Evolutionary conservation across 176 grass and related monocot genomes (phyloP).

Genomic region (Tillandsia fasciculata): DNA sequence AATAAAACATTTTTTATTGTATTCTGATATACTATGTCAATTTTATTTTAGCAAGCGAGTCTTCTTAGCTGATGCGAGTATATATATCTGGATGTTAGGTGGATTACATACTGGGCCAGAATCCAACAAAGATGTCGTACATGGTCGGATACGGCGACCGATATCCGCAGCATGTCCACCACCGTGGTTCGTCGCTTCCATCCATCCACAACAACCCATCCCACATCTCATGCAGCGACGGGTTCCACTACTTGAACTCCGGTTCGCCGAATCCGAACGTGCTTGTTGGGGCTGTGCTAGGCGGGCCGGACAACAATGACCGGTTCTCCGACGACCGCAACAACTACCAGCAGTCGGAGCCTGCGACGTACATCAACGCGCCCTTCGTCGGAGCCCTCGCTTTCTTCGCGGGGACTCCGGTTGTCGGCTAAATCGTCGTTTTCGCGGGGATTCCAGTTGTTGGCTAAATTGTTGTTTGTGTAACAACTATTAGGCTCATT

Average conservation of each 20-base stretch:
- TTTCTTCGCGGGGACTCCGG: conserved; percentile 47
- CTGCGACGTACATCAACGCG: conserved; percentile 87
- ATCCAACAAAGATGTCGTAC: conserved; percentile 62
- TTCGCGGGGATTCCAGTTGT: too few relatives aligned
- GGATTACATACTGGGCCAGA: conserved; percentile 77
- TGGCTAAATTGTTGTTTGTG: too few relatives aligned
- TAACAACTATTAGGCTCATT: background rate
- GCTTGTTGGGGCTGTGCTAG: conserved; percentile 55
- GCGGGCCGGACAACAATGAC: conserved; percentile 46
- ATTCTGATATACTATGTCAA: too few relatives aligned
- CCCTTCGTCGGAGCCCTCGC: conserved; percentile 75
- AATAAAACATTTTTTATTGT: too few relatives aligned
- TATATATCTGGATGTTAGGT: conserved; percentile 22
- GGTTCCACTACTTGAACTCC: conserved; percentile 65
- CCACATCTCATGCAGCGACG: conserved; percentile 43
- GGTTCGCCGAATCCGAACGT: conserved; percentile 49
- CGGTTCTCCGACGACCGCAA: conserved; percentile 61
- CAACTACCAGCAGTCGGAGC: conserved; percentile 67
- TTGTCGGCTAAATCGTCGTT: too few relatives aligned
- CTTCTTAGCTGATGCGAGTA: background rate
- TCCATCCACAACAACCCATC: conserved; percentile 34
- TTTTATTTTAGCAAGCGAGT: too few relatives aligned
- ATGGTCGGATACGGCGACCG: conserved; percentile 65
- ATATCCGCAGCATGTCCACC: conserved; percentile 41
- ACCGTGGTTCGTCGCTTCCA: conserved; percentile 72